Conservation (phyloP, 495 filamentous ascomycete species). For the Xylaria palmicola region DNA sequence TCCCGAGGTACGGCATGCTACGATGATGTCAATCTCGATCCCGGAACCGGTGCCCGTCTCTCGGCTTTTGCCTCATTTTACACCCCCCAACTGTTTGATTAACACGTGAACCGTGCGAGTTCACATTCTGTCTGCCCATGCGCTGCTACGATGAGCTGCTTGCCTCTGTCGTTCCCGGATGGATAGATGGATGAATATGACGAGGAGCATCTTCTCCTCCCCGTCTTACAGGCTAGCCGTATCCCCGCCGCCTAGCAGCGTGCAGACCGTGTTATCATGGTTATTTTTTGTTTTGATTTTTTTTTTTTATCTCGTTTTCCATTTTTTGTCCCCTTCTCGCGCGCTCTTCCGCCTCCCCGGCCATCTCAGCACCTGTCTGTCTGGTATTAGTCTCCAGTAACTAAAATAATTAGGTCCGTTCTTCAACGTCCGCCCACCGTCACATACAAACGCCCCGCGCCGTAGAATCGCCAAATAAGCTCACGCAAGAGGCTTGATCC, state of each 20-base stretch:
- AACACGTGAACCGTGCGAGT: conserved; percentile 13
- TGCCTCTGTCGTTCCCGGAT: background rate
- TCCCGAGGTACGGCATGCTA: background rate
- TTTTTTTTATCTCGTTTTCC: background rate
- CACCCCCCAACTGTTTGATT: conserved; percentile 14
- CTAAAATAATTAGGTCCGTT: background rate
- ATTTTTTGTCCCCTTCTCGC: background rate
- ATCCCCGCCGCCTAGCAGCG: background rate
- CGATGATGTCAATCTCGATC: conserved; percentile 2
- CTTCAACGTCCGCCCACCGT: background rate
- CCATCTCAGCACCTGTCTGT: background rate
- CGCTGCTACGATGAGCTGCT: conserved; percentile 1
- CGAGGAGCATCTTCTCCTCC: background rate
- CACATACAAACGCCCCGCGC: background rate
- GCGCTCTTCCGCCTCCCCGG: background rate
- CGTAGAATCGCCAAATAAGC: conserved; percentile 8
- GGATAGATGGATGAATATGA: background rate
- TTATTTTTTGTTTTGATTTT: too few relatives aligned
- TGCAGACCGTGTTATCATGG: background rate
- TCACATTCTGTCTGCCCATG: background rate
- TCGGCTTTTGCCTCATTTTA: conserved; percentile 6
- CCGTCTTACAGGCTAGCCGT: background rate
- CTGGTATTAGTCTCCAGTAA: background rate
- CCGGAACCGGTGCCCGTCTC: background rate
- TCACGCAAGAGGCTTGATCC: conserved; percentile 8